Conservation (phyloP, 352 stramenopile species). For the Plasmopara halstedii region DNA sequence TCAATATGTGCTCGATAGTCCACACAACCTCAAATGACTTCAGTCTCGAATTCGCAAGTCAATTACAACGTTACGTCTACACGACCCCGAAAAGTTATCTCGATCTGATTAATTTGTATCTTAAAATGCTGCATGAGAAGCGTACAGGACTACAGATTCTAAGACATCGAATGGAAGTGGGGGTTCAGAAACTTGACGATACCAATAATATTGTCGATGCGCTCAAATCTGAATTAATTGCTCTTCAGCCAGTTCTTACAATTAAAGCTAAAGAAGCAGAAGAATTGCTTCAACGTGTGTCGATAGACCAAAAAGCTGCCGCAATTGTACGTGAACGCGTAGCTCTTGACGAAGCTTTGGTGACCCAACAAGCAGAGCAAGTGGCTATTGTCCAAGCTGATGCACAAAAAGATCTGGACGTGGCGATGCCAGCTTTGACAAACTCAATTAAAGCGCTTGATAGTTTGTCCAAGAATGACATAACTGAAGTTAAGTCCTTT, state of each 20-base stretch:
- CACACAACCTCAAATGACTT: slow-evolving; percentile 89
- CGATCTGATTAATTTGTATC: slow-evolving; percentile 92
- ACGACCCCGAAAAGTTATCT: slow-evolving; percentile 96
- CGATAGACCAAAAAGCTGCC: slow-evolving; percentile 89
- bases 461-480: slow-evolving; percentile 89
- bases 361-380: slow-evolving; percentile 88
- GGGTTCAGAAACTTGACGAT: slow-evolving; percentile 91
- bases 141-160: slow-evolving; percentile 74
- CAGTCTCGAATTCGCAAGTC: slow-evolving; percentile 80
- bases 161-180: slow-evolving; percentile 86
- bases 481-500: slow-evolving; percentile 93
- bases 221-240: slow-evolving; percentile 87
- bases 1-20: slow-evolving; percentile 89
- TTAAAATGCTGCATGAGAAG: slow-evolving; percentile 88
- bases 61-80: slow-evolving; percentile 90
- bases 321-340: slow-evolving; percentile 84
- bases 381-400: slow-evolving; percentile 88
- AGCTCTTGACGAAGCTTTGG: slow-evolving; percentile 85
- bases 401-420: slow-evolving; percentile 89
- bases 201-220: slow-evolving; percentile 92
- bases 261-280: slow-evolving; percentile 88
- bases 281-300: slow-evolving; percentile 88
- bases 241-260: slow-evolving; percentile 89
- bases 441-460: slow-evolving; percentile 87
- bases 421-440: slow-evolving; percentile 87